Conservation (phyloP, 179 eudicot species). For the Corrigiola litoralis region DNA sequence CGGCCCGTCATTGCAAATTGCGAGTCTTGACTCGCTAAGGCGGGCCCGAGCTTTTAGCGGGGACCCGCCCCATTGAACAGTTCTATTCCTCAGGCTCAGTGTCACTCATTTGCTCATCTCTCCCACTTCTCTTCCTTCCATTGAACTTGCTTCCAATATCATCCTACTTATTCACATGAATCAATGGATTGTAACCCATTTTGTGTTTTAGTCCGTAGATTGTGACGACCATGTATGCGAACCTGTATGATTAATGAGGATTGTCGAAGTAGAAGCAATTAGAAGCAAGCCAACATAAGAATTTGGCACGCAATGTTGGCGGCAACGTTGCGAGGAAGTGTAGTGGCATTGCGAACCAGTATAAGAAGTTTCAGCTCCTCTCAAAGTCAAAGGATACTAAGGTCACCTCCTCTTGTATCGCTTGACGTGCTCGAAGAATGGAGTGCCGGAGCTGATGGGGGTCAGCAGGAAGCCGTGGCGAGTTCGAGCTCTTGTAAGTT, state of each 20-base stretch:
- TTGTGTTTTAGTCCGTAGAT: not conserved
- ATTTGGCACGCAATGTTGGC: constrained; percentile 9
- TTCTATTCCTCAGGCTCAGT: no score
- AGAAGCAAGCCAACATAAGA: not conserved
- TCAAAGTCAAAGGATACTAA: constrained; percentile 32
- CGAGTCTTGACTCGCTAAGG: no score
- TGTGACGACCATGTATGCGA: no score
- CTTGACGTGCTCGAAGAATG: constrained; percentile 54
- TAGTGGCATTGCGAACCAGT: not conserved
- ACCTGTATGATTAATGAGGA: not conserved
- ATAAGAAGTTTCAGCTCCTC: constrained; percentile 26
- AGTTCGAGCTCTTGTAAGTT: constrained; percentile 13
- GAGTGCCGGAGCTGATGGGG: constrained; percentile 20
- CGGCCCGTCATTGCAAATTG: no score
- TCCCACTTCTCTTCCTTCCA: no score
- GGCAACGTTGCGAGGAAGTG: constrained; percentile 16
- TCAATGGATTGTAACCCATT: no score
- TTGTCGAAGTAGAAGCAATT: not conserved
- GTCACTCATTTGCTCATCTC: no score
- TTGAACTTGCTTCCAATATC: no score
- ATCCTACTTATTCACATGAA: no score
- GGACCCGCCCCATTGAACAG: no score
- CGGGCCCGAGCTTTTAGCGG: no score
- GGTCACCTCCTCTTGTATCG: constrained; percentile 58
- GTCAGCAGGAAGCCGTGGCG: not conserved